phyloP scores from a whole-genome alignment of 2,329 filamentous ascomycete species.

The Capronia epimyces region DNA sequence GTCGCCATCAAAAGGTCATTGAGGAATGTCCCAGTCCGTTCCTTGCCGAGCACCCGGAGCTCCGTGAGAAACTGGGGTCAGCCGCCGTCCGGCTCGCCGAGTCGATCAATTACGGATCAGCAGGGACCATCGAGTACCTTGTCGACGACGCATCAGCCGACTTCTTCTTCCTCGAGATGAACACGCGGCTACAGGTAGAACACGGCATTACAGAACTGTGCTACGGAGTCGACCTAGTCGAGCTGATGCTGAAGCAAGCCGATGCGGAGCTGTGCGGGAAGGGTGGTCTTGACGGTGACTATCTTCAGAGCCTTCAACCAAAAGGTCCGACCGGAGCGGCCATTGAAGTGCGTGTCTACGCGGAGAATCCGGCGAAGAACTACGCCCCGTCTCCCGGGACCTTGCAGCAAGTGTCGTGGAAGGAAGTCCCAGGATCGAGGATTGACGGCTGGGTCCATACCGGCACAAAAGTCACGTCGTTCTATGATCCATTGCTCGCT shows the following conservation, averaged over 20 bases:
- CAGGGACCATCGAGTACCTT: slow-evolving; percentile 85
- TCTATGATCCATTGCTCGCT: slow-evolving; percentile 55
- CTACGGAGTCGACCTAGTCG: slow-evolving; percentile 51
- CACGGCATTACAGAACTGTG: slow-evolving; percentile 55
- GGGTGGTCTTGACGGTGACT: slow-evolving; percentile 40
- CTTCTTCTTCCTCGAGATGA: slow-evolving; percentile 65
- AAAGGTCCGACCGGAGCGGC: slow-evolving; percentile 43
- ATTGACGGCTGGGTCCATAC: slow-evolving; percentile 61
- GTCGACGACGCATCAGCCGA: slow-evolving; percentile 74
- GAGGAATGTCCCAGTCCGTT: slow-evolving; percentile 82
- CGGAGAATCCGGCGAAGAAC: slow-evolving; percentile 54
- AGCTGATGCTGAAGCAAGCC: slow-evolving; percentile 53
- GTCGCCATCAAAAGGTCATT: slow-evolving; percentile 83
- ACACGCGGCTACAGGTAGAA: slow-evolving; percentile 55
- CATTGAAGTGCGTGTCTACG: slow-evolving; percentile 53
- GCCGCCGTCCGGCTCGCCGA: slow-evolving; percentile 64
- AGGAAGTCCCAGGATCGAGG: slow-evolving; percentile 44
- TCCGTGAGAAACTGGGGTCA: slow-evolving; percentile 58
- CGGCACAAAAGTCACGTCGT: slow-evolving; percentile 52
- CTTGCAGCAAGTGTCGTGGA: slow-evolving; percentile 54
- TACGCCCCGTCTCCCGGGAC: slow-evolving; percentile 57
- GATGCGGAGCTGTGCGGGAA: slow-evolving; percentile 46
- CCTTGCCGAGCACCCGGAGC: slow-evolving; percentile 48
- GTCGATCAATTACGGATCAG: slow-evolving; percentile 65
- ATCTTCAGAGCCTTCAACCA: slow-evolving; percentile 42